Conservation (phyloP, 2,329 filamentous ascomycete genomes). For the Fusarium verrucosum region DNA sequence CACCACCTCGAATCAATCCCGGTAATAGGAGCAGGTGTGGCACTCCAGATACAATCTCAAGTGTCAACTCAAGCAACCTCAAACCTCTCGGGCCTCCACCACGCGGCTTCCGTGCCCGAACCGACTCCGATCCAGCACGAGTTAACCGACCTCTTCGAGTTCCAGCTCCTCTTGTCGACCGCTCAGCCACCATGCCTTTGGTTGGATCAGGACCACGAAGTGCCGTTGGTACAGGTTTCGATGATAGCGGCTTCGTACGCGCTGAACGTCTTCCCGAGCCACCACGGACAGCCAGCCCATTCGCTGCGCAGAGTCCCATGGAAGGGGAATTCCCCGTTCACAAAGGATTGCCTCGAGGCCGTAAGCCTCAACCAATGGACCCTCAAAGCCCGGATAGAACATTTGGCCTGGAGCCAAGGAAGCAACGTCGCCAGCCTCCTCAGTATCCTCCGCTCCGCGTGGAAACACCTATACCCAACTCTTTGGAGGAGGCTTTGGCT, state of each 20-base stretch:
- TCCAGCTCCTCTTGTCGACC: conserved; percentile 34
- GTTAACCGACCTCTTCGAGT: conserved; percentile 40
- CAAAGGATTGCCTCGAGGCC: conserved; percentile 50
- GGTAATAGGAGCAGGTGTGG: conserved; percentile 22
- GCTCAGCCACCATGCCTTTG: conserved; percentile 14
- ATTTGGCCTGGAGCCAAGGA: conserved; percentile 36
- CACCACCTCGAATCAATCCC: conserved; percentile 21
- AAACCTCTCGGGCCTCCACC: conserved; percentile 42
- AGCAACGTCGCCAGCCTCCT: conserved; percentile 37
- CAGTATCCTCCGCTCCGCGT: conserved; percentile 35
- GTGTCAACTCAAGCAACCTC: conserved; percentile 30
- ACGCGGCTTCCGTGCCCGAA: conserved; percentile 42
- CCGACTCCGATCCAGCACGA: conserved; percentile 39
- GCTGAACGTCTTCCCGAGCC: conserved; percentile 30
- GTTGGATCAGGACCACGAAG: conserved; percentile 26
- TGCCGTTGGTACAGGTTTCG: conserved; percentile 38
- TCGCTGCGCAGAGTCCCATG: conserved; percentile 38
- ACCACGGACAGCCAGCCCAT: conserved; percentile 42
- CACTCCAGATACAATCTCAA: conserved; percentile 1
- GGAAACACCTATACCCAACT: conserved; percentile 3
- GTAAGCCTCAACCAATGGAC: conserved; percentile 35
- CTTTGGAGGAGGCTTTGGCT: conserved; percentile 7
- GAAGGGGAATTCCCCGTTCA: conserved; percentile 49
- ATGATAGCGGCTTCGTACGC: conserved; percentile 36
- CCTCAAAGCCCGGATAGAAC: not conserved